These are phyloP conservation scores for Solanum commersonii DNA, from an alignment of 257 asterid genomes.

Conservation along the genomic window DNA sequence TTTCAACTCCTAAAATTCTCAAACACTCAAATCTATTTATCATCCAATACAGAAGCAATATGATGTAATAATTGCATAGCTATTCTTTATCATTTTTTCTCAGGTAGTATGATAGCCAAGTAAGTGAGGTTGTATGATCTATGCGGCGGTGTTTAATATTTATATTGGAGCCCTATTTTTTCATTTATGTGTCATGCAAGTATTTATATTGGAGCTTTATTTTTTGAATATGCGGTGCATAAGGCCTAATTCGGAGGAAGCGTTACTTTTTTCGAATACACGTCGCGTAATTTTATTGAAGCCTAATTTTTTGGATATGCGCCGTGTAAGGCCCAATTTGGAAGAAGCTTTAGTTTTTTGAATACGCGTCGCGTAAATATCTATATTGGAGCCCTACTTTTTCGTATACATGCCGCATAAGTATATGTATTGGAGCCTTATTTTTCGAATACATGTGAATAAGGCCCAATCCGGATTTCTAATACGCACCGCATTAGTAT, in stretches of 20 bases:
- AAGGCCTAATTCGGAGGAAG: too few species aligned
- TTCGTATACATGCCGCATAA: too few species aligned
- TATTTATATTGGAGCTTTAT: too few species aligned
- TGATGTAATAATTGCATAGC: neutral
- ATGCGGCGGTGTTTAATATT: too few species aligned
- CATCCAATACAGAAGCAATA: neutral
- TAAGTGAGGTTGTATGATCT: neutral
- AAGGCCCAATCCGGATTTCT: too few species aligned
- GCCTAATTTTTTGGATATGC: neutral
- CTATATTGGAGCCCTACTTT: too few species aligned
- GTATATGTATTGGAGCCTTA: too few species aligned
- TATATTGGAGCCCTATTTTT: fast-evolving
- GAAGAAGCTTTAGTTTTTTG: too few species aligned
- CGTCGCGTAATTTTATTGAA: too few species aligned
- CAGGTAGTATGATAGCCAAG: neutral
- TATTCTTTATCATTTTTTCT: neutral
- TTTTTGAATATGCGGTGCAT: fast-evolving
- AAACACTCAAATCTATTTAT: neutral
- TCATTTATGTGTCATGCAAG: fast-evolving
- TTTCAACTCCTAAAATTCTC: neutral
- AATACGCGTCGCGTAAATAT: too few species aligned
- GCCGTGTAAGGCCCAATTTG: neutral
- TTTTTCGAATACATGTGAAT: too few species aligned
- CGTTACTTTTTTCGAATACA: too few species aligned
- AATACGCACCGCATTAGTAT: neutral